phyloP scores from a whole-genome alignment of 352 stramenopile genomes.

The Pythium graminicola region DNA sequence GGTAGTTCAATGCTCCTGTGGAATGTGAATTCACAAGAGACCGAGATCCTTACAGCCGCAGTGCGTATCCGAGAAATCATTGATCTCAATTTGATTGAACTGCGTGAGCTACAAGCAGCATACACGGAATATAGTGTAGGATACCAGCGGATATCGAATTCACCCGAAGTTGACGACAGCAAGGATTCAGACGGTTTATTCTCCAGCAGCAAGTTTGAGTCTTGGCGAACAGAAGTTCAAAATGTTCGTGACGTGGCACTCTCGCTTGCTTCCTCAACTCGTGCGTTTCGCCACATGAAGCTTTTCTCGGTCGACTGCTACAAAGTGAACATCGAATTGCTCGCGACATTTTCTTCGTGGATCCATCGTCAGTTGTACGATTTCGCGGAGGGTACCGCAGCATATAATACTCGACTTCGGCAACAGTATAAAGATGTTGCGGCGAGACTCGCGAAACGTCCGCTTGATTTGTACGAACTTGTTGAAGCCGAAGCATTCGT shows the following conservation, averaged over 20 bases:
- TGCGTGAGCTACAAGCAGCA: conserved; percentile 32
- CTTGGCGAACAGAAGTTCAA: conserved; percentile 27
- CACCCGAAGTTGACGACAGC: background rate
- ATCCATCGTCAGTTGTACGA: conserved; percentile 30
- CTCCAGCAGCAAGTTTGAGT: conserved; percentile 20
- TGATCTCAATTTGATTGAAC: conserved; percentile 38
- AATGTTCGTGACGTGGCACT: conserved; percentile 22
- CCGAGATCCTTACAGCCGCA: conserved; percentile 44
- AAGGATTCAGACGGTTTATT: conserved; percentile 13
- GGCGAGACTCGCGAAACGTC: conserved; percentile 46
- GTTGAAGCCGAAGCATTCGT: conserved; percentile 62
- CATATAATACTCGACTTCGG: conserved; percentile 45
- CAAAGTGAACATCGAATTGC: conserved; percentile 36
- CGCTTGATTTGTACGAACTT: conserved; percentile 65
- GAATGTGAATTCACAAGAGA: conserved; percentile 59
- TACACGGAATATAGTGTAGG: conserved; percentile 35
- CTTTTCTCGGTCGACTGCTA: conserved; percentile 52
- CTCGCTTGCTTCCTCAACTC: conserved; percentile 23
- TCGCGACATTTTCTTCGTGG: conserved; percentile 37
- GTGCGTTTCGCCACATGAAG: conserved; percentile 25
- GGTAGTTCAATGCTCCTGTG: conserved; percentile 50
- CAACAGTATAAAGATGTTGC: conserved; percentile 75
- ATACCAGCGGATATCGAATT: conserved; percentile 30
- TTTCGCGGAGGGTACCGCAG: conserved; percentile 47
- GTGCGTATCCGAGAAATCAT: conserved; percentile 60